Base-by-base conservation (phyloP, 2,329 filamentous ascomycete species). In the Hymenoscyphus salicellus region DNA sequence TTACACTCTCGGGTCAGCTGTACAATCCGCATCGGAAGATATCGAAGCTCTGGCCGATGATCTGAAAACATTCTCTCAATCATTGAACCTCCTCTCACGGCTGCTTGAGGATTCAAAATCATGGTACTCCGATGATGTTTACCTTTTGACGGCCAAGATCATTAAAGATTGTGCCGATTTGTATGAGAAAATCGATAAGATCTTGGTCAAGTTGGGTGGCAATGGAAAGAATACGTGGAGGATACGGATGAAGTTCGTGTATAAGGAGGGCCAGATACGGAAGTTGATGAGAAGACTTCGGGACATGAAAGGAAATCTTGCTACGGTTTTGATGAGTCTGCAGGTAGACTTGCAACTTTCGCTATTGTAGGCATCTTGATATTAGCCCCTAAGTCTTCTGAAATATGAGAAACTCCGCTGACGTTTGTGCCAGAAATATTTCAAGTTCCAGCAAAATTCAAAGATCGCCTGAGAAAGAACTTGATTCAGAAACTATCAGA, bases 331-430 rank as follows among this genome's bases (percentile, higher is more conserved):
- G 28, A 70, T 71, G 69, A 70, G 64, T 57, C 58, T 71, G 14
- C 68, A 70, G 55, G 68, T 71, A 52, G 69, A 71, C 61, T 62
- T 70, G 26, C 68, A 70, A 33, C 55, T 71, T 11, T 71, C 69
- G n/a, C 55, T 70, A n/a, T 60, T 71, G 69, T 71, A 30, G 62
- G 68, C 66, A 32, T 60, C 26, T 14, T 5, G 55, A 32, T 16
- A 11, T 8, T 17, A n/a, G 11, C 11, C 11, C 55, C 26, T 3
- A 56, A 14, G 30, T 11, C 16, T 10, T 30, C 28, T 6, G 28
- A 30, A 30, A 30, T 4, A 32, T n/a, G 5, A 10, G 17, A 7
- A n/a, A 56, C 3, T 33, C 16, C 3, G 55, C 55, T 56, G 8
- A 33, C n/a, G 3, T 1, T 7, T 26, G 28, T 52, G 46, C 20